These are phyloP conservation scores for Plasmodium malariae DNA, from an alignment of 169 alveolate species.

Conservation along the genomic window DNA sequence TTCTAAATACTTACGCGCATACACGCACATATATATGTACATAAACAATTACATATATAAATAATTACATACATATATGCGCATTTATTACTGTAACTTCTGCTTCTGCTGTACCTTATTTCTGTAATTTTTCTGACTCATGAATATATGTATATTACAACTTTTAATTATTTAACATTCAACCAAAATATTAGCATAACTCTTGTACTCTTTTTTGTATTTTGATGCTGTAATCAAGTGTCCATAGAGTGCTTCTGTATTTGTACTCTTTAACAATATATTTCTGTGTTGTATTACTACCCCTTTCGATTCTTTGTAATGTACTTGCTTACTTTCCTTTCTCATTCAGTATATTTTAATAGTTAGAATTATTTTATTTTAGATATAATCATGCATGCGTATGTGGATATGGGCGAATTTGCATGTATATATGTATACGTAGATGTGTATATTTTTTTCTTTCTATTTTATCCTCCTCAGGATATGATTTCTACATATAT, in stretches of 20 bases:
- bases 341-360: neutral
- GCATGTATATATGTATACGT: neutral
- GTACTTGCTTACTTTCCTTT: neutral
- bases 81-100: neutral
- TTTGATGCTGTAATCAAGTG: neutral
- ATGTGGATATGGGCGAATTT: neutral
- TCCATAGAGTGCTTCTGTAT: neutral
- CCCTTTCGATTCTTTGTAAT: neutral
- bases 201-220: neutral
- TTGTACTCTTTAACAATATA: slow-evolving; percentile 5
- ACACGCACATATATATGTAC: slow-evolving; percentile 8
- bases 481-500: slow-evolving; percentile 18
- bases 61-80: neutral
- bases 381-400: neutral
- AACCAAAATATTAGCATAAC: neutral
- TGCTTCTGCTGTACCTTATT: neutral
- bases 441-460: slow-evolving; percentile 4
- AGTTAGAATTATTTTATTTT: slow-evolving; percentile 10
- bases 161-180: slow-evolving; percentile 1
- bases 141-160: neutral
- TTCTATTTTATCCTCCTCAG: neutral
- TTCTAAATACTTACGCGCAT: no score
- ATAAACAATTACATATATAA: neutral
- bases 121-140: neutral
- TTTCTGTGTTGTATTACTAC: slow-evolving; percentile 1